Percentiles rank a stretch among this genome's conserved stretches.
These are phyloP conservation scores for Vitis amurensis DNA, from an alignment of 164 flowering plant genomes.

Conservation along the genomic window DNA sequence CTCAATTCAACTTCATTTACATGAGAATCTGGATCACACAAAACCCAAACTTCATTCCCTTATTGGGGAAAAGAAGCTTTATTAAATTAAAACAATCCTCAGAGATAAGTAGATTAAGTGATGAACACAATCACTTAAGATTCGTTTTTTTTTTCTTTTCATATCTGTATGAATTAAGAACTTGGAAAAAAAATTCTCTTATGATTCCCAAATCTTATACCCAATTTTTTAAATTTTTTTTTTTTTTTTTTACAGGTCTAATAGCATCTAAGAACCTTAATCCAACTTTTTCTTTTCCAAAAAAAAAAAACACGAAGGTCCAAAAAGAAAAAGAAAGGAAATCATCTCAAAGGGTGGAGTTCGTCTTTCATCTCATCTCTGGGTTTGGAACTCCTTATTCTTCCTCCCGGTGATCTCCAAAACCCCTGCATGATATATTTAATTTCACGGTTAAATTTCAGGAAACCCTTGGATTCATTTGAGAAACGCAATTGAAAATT, in stretches of 20 bases:
- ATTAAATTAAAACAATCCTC: no score
- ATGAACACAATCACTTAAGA: no score
- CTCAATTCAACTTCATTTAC: no score
- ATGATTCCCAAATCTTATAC: constrained; percentile 3
- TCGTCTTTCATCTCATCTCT: constrained; percentile 5
- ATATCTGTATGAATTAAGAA: neutral
- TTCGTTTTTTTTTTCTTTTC: no score
- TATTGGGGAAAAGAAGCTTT: no score
- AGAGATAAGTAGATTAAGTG: no score
- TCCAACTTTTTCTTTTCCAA: neutral
- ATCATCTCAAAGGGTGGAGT: neutral
- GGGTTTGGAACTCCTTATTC: constrained; percentile 16
- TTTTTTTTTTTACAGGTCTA: constrained; percentile 6
- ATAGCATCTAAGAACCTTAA: neutral
- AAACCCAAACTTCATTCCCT: no score
- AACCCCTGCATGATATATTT: constrained; percentile 16
- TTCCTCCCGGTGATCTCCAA: constrained; percentile 12
- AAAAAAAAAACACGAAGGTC: neutral
- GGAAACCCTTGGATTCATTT: neutral
- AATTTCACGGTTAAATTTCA: neutral
- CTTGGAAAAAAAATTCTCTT: neutral
- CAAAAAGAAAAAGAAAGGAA: neutral
- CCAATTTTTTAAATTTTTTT: neutral
- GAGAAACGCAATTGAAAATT: neutral
- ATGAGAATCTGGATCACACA: no score